Evolutionary conservation across 2,329 filamentous ascomycete genomes (phyloP).

Genomic region (Microcyclospora pomicola): DNA sequence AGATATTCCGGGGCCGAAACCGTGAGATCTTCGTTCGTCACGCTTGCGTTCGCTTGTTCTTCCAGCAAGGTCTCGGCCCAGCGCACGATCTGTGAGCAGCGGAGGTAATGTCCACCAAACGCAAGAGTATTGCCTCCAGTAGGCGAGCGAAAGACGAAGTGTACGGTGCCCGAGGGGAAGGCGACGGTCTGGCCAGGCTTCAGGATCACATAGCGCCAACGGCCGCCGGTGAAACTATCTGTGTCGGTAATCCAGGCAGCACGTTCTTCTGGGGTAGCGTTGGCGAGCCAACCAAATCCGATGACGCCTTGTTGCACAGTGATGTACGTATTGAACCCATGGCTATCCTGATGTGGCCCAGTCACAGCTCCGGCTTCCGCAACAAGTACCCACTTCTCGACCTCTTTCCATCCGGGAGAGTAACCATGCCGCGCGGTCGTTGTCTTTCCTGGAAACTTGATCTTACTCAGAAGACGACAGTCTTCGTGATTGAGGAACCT

Average conservation of each 20-base stretch:
- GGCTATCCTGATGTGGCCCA: conserved; percentile 21
- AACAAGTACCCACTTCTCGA: conserved; percentile 22
- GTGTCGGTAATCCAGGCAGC: conserved; percentile 12
- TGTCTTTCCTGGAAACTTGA: conserved; percentile 16
- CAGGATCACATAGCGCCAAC: conserved; percentile 19
- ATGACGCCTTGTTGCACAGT: conserved; percentile 19
- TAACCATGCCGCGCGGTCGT: conserved; percentile 16
- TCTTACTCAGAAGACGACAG: conserved; percentile 19
- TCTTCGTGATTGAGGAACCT: conserved; percentile 20
- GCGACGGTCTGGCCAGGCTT: conserved; percentile 20
- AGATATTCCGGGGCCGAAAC: conserved; percentile 22
- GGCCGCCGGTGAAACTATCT: conserved; percentile 10
- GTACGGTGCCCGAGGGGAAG: conserved; percentile 21
- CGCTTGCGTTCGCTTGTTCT: conserved; percentile 28
- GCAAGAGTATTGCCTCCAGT: conserved; percentile 18
- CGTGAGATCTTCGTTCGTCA: conserved; percentile 33
- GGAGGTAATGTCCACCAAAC: conserved; percentile 21
- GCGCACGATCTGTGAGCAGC: conserved; percentile 24
- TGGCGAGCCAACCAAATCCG: conserved; percentile 21
- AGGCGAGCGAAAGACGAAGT: conserved; percentile 22
- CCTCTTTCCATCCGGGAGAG: conserved; percentile 19
- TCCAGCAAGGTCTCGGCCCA: conserved; percentile 34
- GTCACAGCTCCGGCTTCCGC: conserved; percentile 22
- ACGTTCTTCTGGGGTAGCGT: conserved; percentile 15
- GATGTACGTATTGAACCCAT: conserved; percentile 23